Base-by-base conservation (phyloP, 176 grass and related monocot genomes). In the Musa troglodytarum region DNA sequence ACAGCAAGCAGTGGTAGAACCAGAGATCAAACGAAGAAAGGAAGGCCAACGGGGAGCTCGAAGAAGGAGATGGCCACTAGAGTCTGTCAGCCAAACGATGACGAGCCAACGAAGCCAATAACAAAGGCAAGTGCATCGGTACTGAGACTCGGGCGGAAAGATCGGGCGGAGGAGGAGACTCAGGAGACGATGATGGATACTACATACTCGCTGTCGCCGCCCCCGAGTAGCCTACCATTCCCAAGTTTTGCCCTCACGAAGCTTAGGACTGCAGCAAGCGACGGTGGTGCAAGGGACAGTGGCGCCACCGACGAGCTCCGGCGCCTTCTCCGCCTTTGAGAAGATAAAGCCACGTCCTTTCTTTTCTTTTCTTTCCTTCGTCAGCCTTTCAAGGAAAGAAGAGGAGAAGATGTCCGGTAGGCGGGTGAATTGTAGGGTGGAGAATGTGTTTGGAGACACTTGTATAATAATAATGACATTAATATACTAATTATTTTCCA, bases 181-280 rank as follows among this genome's bases (percentile, higher is more conserved):
- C 29, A 34, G 29, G 29, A 34, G 29, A 43, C 34, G 4, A 43
- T 6, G 34, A 43, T 43, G 34, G 34, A 43, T 4, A 6, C 34
- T 4, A 4, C 4, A 43, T 43, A 43, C 34, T 43, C 34, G 16
- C n/a, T 87, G 21, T 79, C 85, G 49, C 88, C 88, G 64, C 84
- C 85, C 54, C 88, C 88, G 1, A 90, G 85, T 73, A 90, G 88
- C 82, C 85, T 90, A 67, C 88, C 88, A 49, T 72, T 90, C 66
- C 88, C 88, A 7, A 90, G 76, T 19, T 90, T 87, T 81, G 80
- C 88, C 74, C 53, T 90, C 75, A 52, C 84, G 19, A 82, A 76
- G 53, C 34, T 70, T n/a, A 7, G 68, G 16, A 11, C 68, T 51
- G 43, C 68, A 51, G 34, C 34, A 43, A 43, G 3, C 34, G 23